Evolutionary conservation across 192 early-diverging fungal genomes (phyloP), one percentile per base, ranked within the genome.

Genomic region (Mortierella antarctica): DNA sequence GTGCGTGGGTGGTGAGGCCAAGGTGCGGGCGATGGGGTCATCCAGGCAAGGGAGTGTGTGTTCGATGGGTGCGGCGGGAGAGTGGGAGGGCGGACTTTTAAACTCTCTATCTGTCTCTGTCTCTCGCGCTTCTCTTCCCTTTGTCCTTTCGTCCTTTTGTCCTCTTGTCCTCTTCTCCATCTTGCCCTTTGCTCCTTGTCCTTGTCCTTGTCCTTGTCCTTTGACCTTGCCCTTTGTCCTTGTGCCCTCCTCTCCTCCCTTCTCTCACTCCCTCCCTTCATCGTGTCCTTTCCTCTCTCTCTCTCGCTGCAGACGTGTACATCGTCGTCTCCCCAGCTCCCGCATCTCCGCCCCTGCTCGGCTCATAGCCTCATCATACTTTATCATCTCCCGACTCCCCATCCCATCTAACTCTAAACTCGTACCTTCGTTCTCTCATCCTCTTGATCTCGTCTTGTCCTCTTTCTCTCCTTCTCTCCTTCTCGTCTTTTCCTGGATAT

Each of bases 381-480:
- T 40, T 40, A 46, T 44, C 18, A 11, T n/a, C 13, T n/a, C 20
- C 20, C 18, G 42, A 46, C 18, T n/a, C 40, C n/a, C 40, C 57
- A 7, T 31, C 31, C 41, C 58, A n/a, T 17, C 15, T 46, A 4
- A 12, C 61, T 10, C 8, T 31, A 39, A 13, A 17, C 20, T 57
- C n/a, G n/a, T n/a, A n/a, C 12, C 23, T 5, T 57, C 39, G 18
- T n/a, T n/a, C 39, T 40, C 23, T 46, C 21, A 15, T 46, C 57
- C 54, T 21, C 31, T 10, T 59, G 48, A n/a, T 65, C 57, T 12
- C 42, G 61, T 40, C 57, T 51, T 40, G 17, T 59, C 42, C 57
- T 45, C 57, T 3, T 51, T 59, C 57, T 31, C 31, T 31, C 31
- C 31, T 57, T 62, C 48, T 41, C 55, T 20, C 41, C 12, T 31